Base-by-base conservation (phyloP, 2,329 filamentous ascomycete species). In the Neonectria magnoliae region DNA sequence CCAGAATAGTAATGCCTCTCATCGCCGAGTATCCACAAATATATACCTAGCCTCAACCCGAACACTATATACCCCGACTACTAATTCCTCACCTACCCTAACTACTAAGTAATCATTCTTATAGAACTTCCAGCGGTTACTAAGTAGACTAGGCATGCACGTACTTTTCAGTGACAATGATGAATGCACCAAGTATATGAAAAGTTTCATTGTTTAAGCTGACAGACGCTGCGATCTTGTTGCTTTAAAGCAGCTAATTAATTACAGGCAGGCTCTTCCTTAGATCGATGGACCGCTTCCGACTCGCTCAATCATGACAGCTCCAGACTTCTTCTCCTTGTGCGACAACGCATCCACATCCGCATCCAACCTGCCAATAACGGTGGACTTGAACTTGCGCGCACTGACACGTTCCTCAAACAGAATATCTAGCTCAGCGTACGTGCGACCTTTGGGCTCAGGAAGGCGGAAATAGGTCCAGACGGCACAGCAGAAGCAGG, bases 391-490 rank as follows among this genome's bases (percentile, higher is more conserved):
- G 57, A 82, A 85, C 62, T 81, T 80, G 64, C 82, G 76, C 1
- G 84, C 81, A 22, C 79, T 73, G 10, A 83, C 73, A 10, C 73
- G 69, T 25, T 78, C 74, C 67, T 86, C 82, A 69, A 89, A 89
- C 64, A 89, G 74, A 11, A 84, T 75, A 56, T 88, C 86, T 2
- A 89, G 79, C 75, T 89, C 87, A 41, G 82, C 84, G 56, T 85
- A 84, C 0, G 84, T 85, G 41, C 84, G 80, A 7, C 81, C 85
- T 61, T 81, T 83, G 16, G 86, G 85, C 77, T 89, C 87, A 4
- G 85, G 85, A 5, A 87, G 77, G 18, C 82, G 83, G 70, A 84
- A 85, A 64, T 79, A 85, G 0, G 84, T 83, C 81, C 87, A 89
- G 1, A 80, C 54, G 2, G 82, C 75, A 36, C 83, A 84, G 4